Base-by-base conservation (phyloP, 768 basidiomycete species). In the Leccinellum albellum region DNA sequence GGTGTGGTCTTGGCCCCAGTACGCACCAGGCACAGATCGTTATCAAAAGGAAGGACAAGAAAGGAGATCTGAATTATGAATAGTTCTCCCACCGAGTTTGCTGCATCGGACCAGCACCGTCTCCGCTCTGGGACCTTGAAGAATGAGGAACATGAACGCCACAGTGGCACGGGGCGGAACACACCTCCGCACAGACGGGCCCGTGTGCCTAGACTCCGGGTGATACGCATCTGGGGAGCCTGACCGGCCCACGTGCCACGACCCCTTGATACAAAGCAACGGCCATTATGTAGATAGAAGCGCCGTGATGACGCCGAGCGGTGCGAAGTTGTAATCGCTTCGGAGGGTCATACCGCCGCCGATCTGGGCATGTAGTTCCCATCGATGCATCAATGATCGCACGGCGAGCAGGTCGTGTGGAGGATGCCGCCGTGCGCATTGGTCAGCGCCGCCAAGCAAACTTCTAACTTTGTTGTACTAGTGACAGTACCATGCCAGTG, bases 11-110 rank as follows among this genome's bases (percentile, higher is more conserved):
- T 48, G 15, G 42, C n/a, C 32, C n/a, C 33, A 29, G 29, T 10
- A 13, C 20, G n/a, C 9, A 14, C n/a, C 21, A 62, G 62, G 57
- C 23, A 62, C 62, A 6, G 44, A 53, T 46, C 52, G 26, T 45
- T 42, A 50, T 53, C 48, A 29, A 46, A 28, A 20, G 28, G n/a
- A 29, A 33, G 7, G 32, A 17, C 45, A 4, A 33, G 28, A 31
- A 17, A 24, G 37, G 9, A 40, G 37, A n/a, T n/a, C 37, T 40
- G 37, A 40, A 40, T 40, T 15, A 23, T 31, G 8, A 29, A 23
- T 13, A 15, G 29, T 6, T 28, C 31, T 31, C 45, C 15, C 21
- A 12, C 46, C 24, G 26, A 33, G 20, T 14, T 35, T 21, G 20
- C 0, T 12, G 17, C 26, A 54, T 50, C 51, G 21, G 29, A 42